These are phyloP conservation scores for Aristolochia fimbriata DNA, from an alignment of 164 flowering plant species.

Conservation along the genomic window DNA sequence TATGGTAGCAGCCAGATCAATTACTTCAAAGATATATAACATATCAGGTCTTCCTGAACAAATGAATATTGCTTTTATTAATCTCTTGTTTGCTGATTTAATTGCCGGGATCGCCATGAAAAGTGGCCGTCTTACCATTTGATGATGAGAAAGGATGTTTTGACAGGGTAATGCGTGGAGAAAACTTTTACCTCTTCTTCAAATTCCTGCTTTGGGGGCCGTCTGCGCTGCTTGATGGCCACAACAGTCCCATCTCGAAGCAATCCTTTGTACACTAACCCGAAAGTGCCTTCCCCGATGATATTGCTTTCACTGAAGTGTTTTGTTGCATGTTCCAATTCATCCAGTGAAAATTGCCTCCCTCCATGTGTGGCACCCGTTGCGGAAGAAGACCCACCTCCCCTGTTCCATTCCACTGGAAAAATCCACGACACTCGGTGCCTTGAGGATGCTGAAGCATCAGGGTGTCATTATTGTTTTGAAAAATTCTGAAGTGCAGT, in stretches of 20 bases:
- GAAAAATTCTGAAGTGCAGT: neutral
- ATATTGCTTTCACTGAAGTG: constrained; percentile 42
- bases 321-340: constrained; percentile 53
- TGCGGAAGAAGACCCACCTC: constrained; percentile 25
- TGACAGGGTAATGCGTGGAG: too few relatives aligned
- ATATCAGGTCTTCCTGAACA: neutral
- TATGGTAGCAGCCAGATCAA: neutral
- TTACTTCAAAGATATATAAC: neutral
- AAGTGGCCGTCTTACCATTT: too few relatives aligned
- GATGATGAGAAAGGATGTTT: too few relatives aligned
- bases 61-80: neutral
- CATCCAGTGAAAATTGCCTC: constrained; percentile 44
- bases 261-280: constrained; percentile 54
- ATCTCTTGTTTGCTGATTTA: too few relatives aligned
- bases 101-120: too few relatives aligned
- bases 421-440: constrained; percentile 2
- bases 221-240: constrained; percentile 52
- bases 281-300: constrained; percentile 60
- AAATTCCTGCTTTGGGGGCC: constrained; percentile 36
- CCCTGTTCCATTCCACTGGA: constrained; percentile 37
- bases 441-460: neutral
- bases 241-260: constrained; percentile 62
- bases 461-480: neutral
- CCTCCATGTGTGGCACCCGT: constrained; percentile 21
- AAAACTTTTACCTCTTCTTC: constrained; percentile 35